A percentile compares a stretch with the other conserved stretches of the same genome.
These are phyloP conservation scores for Coemansia sp. DNA, from an alignment of 192 early-diverging fungal species.

Conservation along the genomic window DNA sequence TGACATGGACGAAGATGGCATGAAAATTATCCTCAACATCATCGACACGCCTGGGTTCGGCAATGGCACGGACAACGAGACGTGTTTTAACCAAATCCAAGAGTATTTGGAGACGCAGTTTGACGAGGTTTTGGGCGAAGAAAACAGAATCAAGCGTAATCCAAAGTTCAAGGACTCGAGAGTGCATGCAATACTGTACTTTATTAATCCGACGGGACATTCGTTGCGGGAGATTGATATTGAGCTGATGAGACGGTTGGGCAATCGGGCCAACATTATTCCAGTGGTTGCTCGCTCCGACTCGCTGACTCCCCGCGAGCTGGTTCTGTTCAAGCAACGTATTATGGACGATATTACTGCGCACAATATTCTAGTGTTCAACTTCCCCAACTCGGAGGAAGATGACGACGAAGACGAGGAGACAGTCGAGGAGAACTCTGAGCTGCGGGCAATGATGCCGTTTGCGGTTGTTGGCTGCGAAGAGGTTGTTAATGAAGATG, in stretches of 20 bases:
- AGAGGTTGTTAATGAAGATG: slow-evolving; percentile 77
- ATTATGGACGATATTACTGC: slow-evolving; percentile 97
- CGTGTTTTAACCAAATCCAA: slow-evolving; percentile 89
- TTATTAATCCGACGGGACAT: slow-evolving; percentile 97
- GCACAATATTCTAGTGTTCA: slow-evolving; percentile 96
- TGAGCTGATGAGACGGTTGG: slow-evolving; percentile 89
- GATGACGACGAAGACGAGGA: slow-evolving; percentile 99
- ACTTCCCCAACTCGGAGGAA: slow-evolving; percentile 94
- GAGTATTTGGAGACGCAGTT: slow-evolving; percentile 93
- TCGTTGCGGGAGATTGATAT: slow-evolving; percentile 94
- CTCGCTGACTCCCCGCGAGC: slow-evolving; percentile 83
- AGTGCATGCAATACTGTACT: slow-evolving; percentile 95
- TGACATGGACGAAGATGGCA: slow-evolving; percentile 98
- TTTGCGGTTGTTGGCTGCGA: slow-evolving; percentile 97
- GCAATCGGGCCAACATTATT: slow-evolving; percentile 91
- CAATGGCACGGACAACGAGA: slow-evolving; percentile 93
- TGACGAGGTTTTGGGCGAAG: slow-evolving; percentile 90
- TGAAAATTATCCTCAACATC: slow-evolving; percentile 93
- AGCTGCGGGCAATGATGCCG: slow-evolving; percentile 86
- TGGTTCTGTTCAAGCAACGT: slow-evolving; percentile 85
- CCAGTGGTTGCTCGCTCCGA: slow-evolving; percentile 96
- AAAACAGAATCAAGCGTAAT: slow-evolving; percentile 81
- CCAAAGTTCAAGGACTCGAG: slow-evolving; percentile 93
- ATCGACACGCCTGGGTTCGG: slow-evolving; percentile 99
- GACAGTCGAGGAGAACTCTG: slow-evolving; percentile 96